Base-by-base conservation (phyloP, 2,329 filamentous ascomycete species). In the Pseudogymnoascus sp. region DNA sequence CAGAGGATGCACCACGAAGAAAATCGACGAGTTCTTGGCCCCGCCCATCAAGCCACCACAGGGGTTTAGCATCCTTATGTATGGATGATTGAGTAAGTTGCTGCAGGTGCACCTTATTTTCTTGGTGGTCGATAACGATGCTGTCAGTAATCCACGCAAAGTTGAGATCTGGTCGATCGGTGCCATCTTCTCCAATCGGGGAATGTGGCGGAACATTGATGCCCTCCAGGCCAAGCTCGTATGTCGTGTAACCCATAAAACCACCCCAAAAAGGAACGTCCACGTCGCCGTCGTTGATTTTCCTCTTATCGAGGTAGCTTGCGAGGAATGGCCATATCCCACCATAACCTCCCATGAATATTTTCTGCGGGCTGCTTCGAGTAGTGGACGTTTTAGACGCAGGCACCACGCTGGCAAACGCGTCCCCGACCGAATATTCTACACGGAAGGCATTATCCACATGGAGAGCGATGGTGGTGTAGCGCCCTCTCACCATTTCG, bases 391-490 rank as follows among this genome's bases (percentile, higher is more conserved):
- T 31, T 17, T 60, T 57, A 6, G 31, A 59, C 28, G 63, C 57
- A 7, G n/a, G 23, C 4, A 64, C 62, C n/a, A 68, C 64, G 28
- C 70, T 78, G 10, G 75, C 74, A 60, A 74, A 75, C 17, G 74
- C 65, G n/a, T 81, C 78, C 1, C 80, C 81, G 2, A 79, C 78
- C 26, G 78, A 79, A 67, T 88, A 83, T 68, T 86, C 81, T n/a
- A 88, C 70, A 6, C 80, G 81, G 65, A 82, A 68, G 0, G 85
- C 81, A 35, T 83, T 75, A 15, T 80, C 79, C 1, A 88, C 80
- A 9, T 87, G 80, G 0, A 91, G 76, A 0, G 87, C 90, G 62
- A 96, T 82, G 67, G 96, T 90, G 71, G 88, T 93, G 72, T 85
- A 90, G 57, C 85, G 79, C 1, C 88, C 88, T 59, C 79, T 76